Conservation (phyloP, 345 rosid genomes). For the Garcia nutans region DNA sequence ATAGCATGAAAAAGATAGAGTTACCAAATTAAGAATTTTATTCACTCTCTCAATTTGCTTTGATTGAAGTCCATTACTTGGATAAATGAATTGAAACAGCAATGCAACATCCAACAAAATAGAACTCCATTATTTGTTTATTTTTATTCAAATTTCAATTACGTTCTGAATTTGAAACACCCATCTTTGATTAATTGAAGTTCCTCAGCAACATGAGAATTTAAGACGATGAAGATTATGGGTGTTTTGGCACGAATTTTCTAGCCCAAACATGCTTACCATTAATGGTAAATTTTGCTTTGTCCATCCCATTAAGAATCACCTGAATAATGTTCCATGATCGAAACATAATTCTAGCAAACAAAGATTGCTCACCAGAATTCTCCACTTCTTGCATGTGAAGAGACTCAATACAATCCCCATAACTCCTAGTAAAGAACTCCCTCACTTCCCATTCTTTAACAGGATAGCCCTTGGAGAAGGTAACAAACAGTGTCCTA, state of each 20-base stretch:
- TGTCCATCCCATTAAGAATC: constrained; percentile 35
- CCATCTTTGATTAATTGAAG: too few relatives aligned
- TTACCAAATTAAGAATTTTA: too few relatives aligned
- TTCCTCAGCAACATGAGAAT: neutral
- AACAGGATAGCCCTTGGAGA: constrained; percentile 63
- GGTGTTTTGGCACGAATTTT: constrained; percentile 46
- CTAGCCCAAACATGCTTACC: constrained; percentile 75
- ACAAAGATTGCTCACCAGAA: constrained; percentile 43
- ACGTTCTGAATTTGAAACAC: neutral
- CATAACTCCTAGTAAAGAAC: constrained; percentile 35
- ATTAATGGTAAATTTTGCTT: constrained; percentile 55
- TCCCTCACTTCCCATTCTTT: constrained; percentile 48
- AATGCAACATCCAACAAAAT: neutral
- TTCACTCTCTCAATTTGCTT: neutral
- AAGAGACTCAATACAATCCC: constrained; percentile 51
- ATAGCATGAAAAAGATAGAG: too few relatives aligned
- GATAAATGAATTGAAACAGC: neutral
- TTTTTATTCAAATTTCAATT: too few relatives aligned
- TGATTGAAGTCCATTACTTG: neutral
- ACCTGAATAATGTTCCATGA: constrained; percentile 20
- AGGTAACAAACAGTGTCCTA: constrained; percentile 63
- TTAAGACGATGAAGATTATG: neutral
- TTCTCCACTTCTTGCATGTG: constrained; percentile 54
- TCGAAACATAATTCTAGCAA: constrained; percentile 44
- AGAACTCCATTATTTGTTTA: neutral